Conservation (phyloP, 2,329 filamentous ascomycete species). For the Pezicula radicicola region DNA sequence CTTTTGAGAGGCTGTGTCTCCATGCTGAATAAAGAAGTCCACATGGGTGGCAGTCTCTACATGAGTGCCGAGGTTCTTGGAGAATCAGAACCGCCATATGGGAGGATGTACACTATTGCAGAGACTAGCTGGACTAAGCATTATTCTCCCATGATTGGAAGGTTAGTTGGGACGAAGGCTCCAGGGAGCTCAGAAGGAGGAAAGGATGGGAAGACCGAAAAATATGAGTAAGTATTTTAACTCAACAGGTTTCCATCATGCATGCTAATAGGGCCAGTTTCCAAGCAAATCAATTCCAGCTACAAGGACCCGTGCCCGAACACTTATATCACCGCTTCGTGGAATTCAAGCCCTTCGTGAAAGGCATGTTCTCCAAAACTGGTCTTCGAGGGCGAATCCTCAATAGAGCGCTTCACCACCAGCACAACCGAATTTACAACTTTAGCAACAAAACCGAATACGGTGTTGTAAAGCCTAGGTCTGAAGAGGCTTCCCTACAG, state of each 20-base stretch:
- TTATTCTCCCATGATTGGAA: slow-evolving; percentile 84
- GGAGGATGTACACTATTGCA: slow-evolving; percentile 73
- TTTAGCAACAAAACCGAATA: slow-evolving; percentile 75
- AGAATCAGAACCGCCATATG: slow-evolving; percentile 66
- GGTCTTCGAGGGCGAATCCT: slow-evolving; percentile 78
- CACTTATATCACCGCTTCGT: slow-evolving; percentile 88
- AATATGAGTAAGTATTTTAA: slow-evolving; percentile 66
- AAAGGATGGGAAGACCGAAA: slow-evolving; percentile 52
- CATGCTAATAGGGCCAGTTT: slow-evolving; percentile 54
- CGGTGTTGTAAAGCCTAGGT: slow-evolving; percentile 64
- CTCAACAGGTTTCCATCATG: background rate
- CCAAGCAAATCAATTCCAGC: slow-evolving; percentile 88
- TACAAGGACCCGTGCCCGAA: slow-evolving; percentile 76
- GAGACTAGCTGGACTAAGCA: slow-evolving; percentile 77
- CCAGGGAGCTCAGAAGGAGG: slow-evolving; percentile 50
- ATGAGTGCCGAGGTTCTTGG: slow-evolving; percentile 79
- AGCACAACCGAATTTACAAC: slow-evolving; percentile 87
- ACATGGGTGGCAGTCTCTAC: slow-evolving; percentile 68
- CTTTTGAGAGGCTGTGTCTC: slow-evolving; percentile 66
- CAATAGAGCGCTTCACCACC: slow-evolving; percentile 83
- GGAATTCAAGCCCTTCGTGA: slow-evolving; percentile 87
- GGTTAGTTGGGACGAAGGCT: slow-evolving; percentile 71
- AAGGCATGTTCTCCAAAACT: slow-evolving; percentile 78
- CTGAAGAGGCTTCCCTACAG: slow-evolving; percentile 67
- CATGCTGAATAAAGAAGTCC: slow-evolving; percentile 56